Conservation (phyloP, 2,329 filamentous ascomycete genomes). For the Triangularia setosa region DNA sequence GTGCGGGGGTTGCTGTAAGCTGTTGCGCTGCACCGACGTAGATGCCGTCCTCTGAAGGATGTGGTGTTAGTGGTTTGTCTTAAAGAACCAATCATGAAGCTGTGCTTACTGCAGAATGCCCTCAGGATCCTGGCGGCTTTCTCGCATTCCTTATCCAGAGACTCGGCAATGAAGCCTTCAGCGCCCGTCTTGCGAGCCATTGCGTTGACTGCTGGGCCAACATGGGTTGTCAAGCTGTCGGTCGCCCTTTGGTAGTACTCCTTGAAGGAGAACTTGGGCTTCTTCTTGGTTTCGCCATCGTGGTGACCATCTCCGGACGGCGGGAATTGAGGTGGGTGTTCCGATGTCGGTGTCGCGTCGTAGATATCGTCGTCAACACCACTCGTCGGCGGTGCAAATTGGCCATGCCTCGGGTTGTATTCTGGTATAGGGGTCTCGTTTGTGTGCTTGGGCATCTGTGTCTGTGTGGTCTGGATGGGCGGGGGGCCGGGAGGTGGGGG, state of each 20-base stretch:
- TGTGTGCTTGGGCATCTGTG: constrained; percentile 23
- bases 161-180: constrained; percentile 82
- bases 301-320: constrained; percentile 1
- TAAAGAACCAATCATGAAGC: neutral
- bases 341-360: constrained; percentile 22
- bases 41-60: constrained; percentile 46
- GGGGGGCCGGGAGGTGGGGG: constrained; percentile 29
- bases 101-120: constrained; percentile 75
- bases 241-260: constrained; percentile 14
- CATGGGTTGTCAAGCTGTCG: constrained; percentile 37
- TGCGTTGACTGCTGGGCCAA: constrained; percentile 72
- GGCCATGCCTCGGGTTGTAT: constrained; percentile 20
- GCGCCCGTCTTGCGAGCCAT: constrained; percentile 77
- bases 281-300: constrained; percentile 21
- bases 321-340: constrained; percentile 22
- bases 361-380: constrained; percentile 23
- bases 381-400: constrained; percentile 19
- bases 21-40: constrained; percentile 35
- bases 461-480: constrained; percentile 18
- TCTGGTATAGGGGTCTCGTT: constrained; percentile 28
- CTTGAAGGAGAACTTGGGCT: constrained; percentile 3
- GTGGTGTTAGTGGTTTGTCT: neutral
- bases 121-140: constrained; percentile 81
- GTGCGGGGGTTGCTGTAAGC: constrained; percentile 8
- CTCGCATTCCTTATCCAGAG: constrained; percentile 83